These are phyloP conservation scores for Eucalyptus polybractea DNA, from an alignment of 345 rosid genomes.

Conservation along the genomic window DNA sequence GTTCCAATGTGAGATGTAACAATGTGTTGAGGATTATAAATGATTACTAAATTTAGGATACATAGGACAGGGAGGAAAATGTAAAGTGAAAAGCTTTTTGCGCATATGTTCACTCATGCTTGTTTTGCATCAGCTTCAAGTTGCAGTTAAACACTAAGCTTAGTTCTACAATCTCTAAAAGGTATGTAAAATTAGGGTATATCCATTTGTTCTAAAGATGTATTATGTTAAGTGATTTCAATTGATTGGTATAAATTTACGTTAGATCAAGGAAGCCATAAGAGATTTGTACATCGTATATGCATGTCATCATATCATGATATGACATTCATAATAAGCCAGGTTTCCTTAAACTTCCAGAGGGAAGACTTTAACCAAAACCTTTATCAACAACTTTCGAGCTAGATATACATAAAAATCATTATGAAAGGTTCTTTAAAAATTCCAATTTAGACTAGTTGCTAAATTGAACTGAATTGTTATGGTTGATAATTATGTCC, in stretches of 20 bases:
- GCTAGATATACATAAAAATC: neutral
- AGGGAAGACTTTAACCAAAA: neutral
- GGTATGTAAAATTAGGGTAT: neutral
- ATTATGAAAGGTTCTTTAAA: neutral
- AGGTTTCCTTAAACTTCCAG: neutral
- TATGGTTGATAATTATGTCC: neutral
- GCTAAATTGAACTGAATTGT: neutral
- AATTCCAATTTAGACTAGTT: neutral
- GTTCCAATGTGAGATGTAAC: neutral
- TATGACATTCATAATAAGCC: no score
- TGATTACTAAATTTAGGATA: neutral
- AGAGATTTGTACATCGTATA: no score
- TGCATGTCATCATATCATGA: neutral
- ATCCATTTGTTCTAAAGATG: neutral
- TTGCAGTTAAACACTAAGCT: neutral
- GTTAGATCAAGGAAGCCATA: no score
- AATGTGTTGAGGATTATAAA: neutral
- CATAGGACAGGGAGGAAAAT: neutral
- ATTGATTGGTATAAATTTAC: no score
- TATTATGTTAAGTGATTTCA: no score
- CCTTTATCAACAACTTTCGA: neutral
- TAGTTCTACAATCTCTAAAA: neutral
- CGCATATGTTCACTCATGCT: neutral
- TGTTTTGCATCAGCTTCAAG: neutral
- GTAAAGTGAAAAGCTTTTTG: neutral